Base-by-base conservation (phyloP, 331 rosid species). In the Pyracantha coccinea region DNA sequence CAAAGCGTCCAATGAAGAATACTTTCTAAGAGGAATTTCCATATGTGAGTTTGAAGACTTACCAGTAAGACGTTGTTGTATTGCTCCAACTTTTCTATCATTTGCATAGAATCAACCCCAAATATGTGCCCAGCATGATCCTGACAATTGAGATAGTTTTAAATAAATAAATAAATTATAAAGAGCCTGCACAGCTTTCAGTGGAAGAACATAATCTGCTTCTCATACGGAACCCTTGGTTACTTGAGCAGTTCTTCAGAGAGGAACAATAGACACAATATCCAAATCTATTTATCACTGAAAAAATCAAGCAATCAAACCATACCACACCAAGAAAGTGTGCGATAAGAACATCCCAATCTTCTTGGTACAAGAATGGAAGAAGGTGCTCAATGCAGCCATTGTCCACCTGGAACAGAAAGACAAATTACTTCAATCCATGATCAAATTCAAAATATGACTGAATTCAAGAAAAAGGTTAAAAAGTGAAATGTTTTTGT, bases 301-400 rank as follows among this genome's bases (percentile, higher is more conserved):
- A n/a, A 27, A 4, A 53, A 66, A 65, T 55, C 13, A 75, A 79
- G 69, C 16, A 74, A 66, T 69, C 53, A 21, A 66, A 66, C 33
- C 91, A 45, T 92, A 94, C 99, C 97, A 94, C 97, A 31, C 99
- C 97, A 69, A 94, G 99, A 88, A 94, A 94, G 88, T 94, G 99
- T 28, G 99, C 87, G 17, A 94, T 86, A 73, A 94, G 99, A 86
- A 94, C 97, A 75, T 94, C 97, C 99, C 99, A 94, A 75, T 91
- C 96, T 53, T 87, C 92, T 84, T 90, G 91, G 53, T 87, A 74
- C 72, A 94, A 81, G 74, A 92, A 85, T 60, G 96, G 99, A 81
- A 92, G 75, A 78, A 94, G 88, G 86, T 94, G 92, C 4, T 92
- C 91, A 41, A 92, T 84, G 92, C 99, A 94, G 78, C 99, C 97